These are phyloP conservation scores for Penicillium macrosclerotiorum DNA, from an alignment of 495 filamentous ascomycete species.

Conservation along the genomic window DNA sequence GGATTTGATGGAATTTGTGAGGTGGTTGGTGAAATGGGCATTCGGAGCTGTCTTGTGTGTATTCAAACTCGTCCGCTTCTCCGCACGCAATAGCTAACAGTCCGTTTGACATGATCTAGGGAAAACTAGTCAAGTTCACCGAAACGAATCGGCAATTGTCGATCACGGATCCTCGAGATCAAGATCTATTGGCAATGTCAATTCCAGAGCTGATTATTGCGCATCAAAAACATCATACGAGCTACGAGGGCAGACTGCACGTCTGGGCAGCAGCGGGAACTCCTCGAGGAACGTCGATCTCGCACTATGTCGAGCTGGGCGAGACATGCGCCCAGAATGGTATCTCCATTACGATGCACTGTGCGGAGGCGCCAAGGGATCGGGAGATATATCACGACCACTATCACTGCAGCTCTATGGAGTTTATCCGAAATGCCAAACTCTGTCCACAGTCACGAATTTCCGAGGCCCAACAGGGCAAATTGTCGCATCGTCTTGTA, in stretches of 20 bases:
- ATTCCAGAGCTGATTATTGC: slow-evolving; percentile 18
- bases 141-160: slow-evolving; percentile 30
- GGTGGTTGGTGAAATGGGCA: slow-evolving; percentile 40
- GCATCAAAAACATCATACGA: slow-evolving; percentile 26
- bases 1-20: slow-evolving; percentile 38
- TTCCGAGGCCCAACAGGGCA: not conserved
- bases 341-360: slow-evolving; percentile 23
- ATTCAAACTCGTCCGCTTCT: not conserved
- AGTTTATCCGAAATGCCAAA: slow-evolving; percentile 19
- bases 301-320: slow-evolving; percentile 20
- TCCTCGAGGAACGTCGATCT: slow-evolving; percentile 32
- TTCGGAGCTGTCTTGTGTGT: slow-evolving; percentile 38
- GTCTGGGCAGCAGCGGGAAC: slow-evolving; percentile 47
- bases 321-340: slow-evolving; percentile 31
- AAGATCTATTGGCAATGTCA: slow-evolving; percentile 29
- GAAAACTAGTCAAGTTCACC: slow-evolving; percentile 36
- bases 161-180: slow-evolving; percentile 34
- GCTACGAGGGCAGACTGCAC: slow-evolving; percentile 33
- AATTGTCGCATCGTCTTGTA: slow-evolving; percentile 11
- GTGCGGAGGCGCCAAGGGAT: slow-evolving; percentile 22
- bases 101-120: slow-evolving; percentile 7
- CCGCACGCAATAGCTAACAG: not conserved
- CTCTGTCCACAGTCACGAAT: slow-evolving; percentile 2
- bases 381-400: slow-evolving; percentile 15
- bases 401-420: slow-evolving; percentile 21